Evolutionary conservation across 495 filamentous ascomycete genomes (phyloP), one percentile per base, ranked within the genome.

Genomic region (Penicillium waksmanii): DNA sequence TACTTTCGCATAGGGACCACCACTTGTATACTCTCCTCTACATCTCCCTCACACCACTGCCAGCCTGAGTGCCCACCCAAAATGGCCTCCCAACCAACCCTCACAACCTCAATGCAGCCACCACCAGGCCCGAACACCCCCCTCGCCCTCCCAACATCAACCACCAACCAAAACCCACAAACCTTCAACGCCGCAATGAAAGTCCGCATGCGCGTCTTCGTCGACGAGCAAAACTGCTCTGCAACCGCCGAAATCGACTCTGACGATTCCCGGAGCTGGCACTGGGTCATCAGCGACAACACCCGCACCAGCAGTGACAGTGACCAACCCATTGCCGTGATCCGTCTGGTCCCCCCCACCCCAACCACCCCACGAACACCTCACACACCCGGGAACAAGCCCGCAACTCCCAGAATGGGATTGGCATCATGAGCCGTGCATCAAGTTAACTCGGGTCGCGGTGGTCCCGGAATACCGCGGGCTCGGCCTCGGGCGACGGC

Each of bases 331-430:
- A 85, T 93, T 38, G 93, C 84, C 7, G 89, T 87, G 0, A 81
- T 96, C 48, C 83, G 93, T 2, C 77, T 96, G 0, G 87, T 96
- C 0, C 93, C 93, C 93, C 1, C 88, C 91, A 10, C 89, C 89
- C 11, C 86, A 93, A 58, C 65, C 76, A 10, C 83, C 84, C 3
- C 86, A 91, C 56, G 83, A 81, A 13, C 69, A 68, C 17, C 36
- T 55, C 55, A 76, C 43, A 76, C 51, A 66, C 23, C 33, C 57
- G 3, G 59, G 38, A 3, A 52, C 12, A 5, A 49, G 36, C 3
- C 11, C 23, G 19, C 47, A 51, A 4, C 36, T 18, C 27, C 54
- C 48, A 40, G 57, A 36, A 47, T 71, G 51, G 34, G 68, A 75
- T 47, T 59, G 61, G 63, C 35, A 61, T n/a, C 67, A 79, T 36